Evolutionary conservation across 78 protist genomes (phyloP).

Genomic region (Thecamonas trahens): DNA sequence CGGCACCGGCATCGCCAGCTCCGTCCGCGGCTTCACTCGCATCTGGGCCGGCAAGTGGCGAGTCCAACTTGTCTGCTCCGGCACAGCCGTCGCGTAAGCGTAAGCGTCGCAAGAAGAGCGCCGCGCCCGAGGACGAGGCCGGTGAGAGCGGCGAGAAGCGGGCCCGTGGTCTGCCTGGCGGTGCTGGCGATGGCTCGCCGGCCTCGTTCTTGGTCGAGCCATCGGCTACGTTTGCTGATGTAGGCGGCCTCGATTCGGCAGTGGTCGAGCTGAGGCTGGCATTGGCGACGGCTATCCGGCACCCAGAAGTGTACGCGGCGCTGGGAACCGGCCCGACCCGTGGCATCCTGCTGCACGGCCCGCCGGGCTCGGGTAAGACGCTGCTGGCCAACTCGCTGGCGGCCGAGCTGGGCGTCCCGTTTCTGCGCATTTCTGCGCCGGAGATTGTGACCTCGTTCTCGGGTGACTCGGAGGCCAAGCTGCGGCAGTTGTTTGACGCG

Average conservation of each 20-base stretch:
- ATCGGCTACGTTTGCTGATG: background rate
- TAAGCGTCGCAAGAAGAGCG: no score
- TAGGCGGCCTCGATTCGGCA: background rate
- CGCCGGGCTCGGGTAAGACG: slow-evolving; percentile 93
- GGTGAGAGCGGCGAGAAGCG: no score
- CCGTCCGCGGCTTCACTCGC: no score
- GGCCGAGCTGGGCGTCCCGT: slow-evolving; percentile 47
- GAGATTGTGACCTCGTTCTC: slow-evolving; percentile 89
- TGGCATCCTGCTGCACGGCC: slow-evolving; percentile 90
- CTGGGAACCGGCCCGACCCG: slow-evolving; percentile 51
- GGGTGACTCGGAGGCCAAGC: slow-evolving; percentile 89
- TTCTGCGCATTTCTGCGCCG: slow-evolving; percentile 74
- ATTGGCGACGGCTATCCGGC: background rate
- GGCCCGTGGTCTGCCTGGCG: no score
- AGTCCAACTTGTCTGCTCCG: no score
- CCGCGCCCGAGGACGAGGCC: no score
- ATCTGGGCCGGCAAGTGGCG: no score
- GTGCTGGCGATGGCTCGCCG: no score
- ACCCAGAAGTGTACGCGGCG: background rate
- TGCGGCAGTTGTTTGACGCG: slow-evolving; percentile 68
- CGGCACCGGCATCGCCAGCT: no score
- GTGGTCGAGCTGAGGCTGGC: background rate
- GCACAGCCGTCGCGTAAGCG: no score
- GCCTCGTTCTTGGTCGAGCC: no score
- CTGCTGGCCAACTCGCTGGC: no score